Evolutionary conservation across 228 moss, liverwort and hornwort species (phyloP).

Genomic region (Sphagnum magellanicum): DNA sequence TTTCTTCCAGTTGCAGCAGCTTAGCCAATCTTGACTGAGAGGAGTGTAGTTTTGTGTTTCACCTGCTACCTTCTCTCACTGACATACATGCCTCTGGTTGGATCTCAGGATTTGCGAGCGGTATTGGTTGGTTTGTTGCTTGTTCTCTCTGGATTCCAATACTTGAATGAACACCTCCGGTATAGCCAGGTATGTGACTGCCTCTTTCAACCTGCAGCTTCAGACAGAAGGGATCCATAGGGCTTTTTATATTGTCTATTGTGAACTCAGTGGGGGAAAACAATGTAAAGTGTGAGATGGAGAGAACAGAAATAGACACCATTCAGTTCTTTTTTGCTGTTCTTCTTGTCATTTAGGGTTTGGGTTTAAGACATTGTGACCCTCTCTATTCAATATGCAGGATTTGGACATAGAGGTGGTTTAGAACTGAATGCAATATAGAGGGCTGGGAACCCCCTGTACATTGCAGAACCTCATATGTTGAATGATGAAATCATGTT

Average conservation of each 20-base stretch:
- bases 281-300: background rate
- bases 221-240: background rate
- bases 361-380: background rate
- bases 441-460: background rate
- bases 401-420: background rate
- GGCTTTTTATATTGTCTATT: background rate
- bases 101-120: slow-evolving; percentile 66
- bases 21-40: background rate
- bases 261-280: background rate
- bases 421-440: background rate
- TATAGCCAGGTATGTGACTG: slow-evolving; percentile 50
- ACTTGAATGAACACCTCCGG: slow-evolving; percentile 74
- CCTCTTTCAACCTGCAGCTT: background rate
- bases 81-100: slow-evolving; percentile 1
- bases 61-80: background rate
- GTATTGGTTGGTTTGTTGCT: slow-evolving; percentile 72
- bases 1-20: background rate
- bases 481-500: background rate
- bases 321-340: background rate
- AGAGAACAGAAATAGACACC: background rate
- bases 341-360: too few relatives aligned
- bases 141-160: slow-evolving; percentile 78
- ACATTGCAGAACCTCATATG: background rate
- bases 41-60: background rate
- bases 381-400: background rate